phyloP scores from a whole-genome alignment of 2,329 filamentous ascomycete genomes.

The Coniosporium tulheliwenetii region DNA sequence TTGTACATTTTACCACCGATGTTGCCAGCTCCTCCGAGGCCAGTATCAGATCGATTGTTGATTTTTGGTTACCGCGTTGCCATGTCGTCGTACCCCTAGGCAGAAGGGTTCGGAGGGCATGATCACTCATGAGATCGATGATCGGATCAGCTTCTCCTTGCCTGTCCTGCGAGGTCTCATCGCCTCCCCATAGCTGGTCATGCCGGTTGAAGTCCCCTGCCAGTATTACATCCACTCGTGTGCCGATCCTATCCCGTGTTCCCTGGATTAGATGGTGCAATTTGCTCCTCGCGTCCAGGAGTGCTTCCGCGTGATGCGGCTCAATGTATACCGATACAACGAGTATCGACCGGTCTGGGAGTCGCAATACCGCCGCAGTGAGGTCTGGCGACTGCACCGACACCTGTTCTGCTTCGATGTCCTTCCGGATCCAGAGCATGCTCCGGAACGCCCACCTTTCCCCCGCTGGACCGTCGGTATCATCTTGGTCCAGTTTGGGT shows the following conservation, averaged over 20 bases:
- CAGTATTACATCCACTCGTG: slow-evolving; percentile 1
- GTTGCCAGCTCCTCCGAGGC: background rate
- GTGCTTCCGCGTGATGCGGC: background rate
- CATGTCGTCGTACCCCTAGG: slow-evolving; percentile 11
- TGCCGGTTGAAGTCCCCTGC: slow-evolving; percentile 3
- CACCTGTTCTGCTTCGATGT: background rate
- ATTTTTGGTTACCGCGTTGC: background rate
- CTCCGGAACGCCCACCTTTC: background rate
- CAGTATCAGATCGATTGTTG: background rate
- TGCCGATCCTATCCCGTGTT: no score
- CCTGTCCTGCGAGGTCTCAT: slow-evolving; percentile 12
- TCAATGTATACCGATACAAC: background rate
- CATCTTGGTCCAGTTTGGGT: background rate
- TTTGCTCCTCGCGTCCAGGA: no score
- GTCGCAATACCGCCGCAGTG: background rate
- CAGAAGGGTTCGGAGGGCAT: slow-evolving; percentile 17
- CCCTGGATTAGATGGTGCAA: no score
- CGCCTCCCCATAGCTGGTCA: slow-evolving; percentile 13
- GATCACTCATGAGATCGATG: slow-evolving; percentile 20
- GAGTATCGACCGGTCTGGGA: background rate
- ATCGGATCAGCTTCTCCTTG: slow-evolving; percentile 22
- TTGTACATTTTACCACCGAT: background rate
- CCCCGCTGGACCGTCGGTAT: background rate
- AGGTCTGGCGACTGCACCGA: background rate
- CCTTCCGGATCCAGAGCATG: background rate